A percentile compares a stretch with the other conserved stretches of the same genome.
These are phyloP conservation scores for Saccharomycopsis fibuligera DNA, from an alignment of 805 yeast species.

Conservation along the genomic window DNA sequence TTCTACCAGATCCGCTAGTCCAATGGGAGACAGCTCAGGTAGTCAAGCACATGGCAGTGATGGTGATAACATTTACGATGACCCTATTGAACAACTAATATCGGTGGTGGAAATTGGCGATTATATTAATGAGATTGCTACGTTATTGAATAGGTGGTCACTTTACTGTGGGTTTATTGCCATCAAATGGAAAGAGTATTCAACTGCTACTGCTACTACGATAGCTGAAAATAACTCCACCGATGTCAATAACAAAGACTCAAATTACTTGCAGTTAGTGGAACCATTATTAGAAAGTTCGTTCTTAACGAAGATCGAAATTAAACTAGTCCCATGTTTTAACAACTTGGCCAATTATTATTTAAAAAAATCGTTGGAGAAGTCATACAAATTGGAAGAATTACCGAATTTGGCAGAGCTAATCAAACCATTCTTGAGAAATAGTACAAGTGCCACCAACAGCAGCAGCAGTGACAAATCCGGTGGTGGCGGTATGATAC, in stretches of 20 bases:
- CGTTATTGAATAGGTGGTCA: conserved; percentile 82
- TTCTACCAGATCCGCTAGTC: conserved; percentile 22
- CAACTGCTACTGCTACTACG: background rate
- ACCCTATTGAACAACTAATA: conserved; percentile 29
- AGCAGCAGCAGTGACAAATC: too few relatives aligned
- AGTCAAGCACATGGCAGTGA: conserved; percentile 26
- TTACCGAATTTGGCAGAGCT: conserved; percentile 48
- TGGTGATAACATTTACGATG: conserved; percentile 29
- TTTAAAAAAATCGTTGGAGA: conserved; percentile 71
- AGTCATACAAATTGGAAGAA: conserved; percentile 74
- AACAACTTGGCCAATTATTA: conserved; percentile 60
- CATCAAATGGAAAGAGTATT: conserved; percentile 54
- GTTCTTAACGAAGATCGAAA: conserved; percentile 48
- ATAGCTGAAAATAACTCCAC: too few relatives aligned
- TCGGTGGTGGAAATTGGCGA: conserved; percentile 64
- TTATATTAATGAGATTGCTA: conserved; percentile 60
- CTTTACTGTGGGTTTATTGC: conserved; percentile 69
- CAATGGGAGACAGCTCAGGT: conserved; percentile 20
- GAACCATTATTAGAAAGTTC: conserved; percentile 46
- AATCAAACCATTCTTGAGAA: conserved; percentile 22
- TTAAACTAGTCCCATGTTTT: conserved; percentile 52
- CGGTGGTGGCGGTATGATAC: too few relatives aligned
- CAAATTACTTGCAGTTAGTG: conserved; percentile 45
- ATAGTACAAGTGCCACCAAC: background rate
- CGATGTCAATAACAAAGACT: too few relatives aligned